Evolutionary conservation across 2,329 filamentous ascomycete genomes (phyloP), one percentile per base, ranked within the genome.

Genomic region (Orbilia blumenaviensis): DNA sequence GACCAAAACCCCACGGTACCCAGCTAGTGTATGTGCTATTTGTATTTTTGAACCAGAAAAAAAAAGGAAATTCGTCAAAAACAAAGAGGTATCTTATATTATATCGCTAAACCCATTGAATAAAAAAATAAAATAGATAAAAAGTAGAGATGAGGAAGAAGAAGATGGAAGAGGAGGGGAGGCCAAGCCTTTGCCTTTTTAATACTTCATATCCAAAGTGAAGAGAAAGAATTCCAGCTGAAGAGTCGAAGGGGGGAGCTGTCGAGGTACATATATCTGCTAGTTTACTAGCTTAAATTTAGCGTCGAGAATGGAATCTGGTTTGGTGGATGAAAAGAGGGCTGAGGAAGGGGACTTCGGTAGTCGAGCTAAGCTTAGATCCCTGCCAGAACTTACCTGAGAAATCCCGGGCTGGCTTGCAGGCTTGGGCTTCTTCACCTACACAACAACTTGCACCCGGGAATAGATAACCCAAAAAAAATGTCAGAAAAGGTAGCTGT

Each of bases 41-140:
- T n/a, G n/a, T n/a, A n/a, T n/a, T n/a, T n/a, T n/a, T n/a, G n/a
- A n/a, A n/a, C n/a, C n/a, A n/a, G n/a, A n/a, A 10, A 34, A 44
- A 9, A 8, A 25, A 74, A 74, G 62, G 69, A 74, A 74, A 74
- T 25, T 74, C 69, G 69, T 74, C 21, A 66, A 63, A 62, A 42
- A 21, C 8, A 42, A 2, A 42, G 44, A n/a, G 25, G 16, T 44
- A 48, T 54, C 12, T 25, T 7, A n/a, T n/a, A n/a, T n/a, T n/a
- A 14, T 23, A 42, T 48, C 64, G 66, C 66, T 62, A 69, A 68
- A 48, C 2, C 18, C 25, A 36, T 34, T 52, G 42, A 38, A 18
- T 8, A 14, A 21, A 9, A 54, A 62, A 36, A 50, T 34, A 54
- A 10, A 29, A 23, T 18, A 44, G 21, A 46, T n/a, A 25, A n/a